These are phyloP conservation scores for Solanum medicagineum DNA, from an alignment of 257 asterid species.

Conservation along the genomic window DNA sequence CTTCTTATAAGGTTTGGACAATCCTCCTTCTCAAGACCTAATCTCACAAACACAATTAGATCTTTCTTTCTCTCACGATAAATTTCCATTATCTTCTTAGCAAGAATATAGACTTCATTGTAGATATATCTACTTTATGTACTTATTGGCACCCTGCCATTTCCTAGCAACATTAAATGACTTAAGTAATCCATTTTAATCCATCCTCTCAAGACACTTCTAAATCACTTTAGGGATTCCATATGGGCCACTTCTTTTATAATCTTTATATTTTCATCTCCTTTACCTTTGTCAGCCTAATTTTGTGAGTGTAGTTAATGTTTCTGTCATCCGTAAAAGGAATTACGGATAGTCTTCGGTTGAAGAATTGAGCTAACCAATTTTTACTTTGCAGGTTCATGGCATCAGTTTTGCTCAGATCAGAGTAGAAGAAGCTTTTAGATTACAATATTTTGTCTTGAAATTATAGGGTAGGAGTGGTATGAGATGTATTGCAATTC, in stretches of 20 bases:
- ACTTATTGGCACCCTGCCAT: not conserved
- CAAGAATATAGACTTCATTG: not conserved
- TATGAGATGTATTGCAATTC: conserved; percentile 23
- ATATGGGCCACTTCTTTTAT: not conserved
- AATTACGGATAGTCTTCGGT: not conserved
- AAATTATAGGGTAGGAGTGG: conserved; percentile 21
- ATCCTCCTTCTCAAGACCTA: too few species aligned
- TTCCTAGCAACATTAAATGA: not conserved
- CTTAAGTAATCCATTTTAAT: not conserved
- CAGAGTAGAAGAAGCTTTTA: not conserved
- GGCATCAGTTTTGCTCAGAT: not conserved
- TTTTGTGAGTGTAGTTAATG: not conserved
- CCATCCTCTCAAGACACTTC: not conserved
- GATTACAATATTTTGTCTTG: conserved; percentile 2
- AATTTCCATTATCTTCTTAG: not conserved
- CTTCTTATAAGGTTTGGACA: too few species aligned
- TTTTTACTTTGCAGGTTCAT: not conserved
- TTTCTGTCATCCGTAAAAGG: not conserved
- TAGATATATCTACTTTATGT: not conserved
- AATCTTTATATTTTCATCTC: not conserved
- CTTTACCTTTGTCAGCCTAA: not conserved
- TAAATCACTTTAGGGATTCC: not conserved
- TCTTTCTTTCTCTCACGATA: not conserved
- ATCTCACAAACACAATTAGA: not conserved
- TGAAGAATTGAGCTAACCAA: not conserved